Base-by-base conservation (phyloP, 2,329 filamentous ascomycete genomes). In the Amylocarpus encephaloides region DNA sequence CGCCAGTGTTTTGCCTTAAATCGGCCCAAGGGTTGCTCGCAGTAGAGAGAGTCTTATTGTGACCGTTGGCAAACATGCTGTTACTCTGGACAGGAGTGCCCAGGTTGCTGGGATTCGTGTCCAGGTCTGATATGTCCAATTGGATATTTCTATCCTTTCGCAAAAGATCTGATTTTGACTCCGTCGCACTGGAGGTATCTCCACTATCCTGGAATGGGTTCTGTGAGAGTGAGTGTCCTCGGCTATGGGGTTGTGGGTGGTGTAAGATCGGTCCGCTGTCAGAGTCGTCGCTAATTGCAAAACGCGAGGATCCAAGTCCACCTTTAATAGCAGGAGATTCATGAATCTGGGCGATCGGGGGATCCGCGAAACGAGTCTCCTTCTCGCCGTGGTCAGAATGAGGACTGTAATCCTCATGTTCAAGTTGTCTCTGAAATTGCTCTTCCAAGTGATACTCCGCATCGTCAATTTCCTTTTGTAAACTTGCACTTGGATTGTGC, bases 371-470 rank as follows among this genome's bases (percentile, higher is more conserved):
- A 7, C 47, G 45, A 16, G 22, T 49, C 7, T 55, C 54, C 46
- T 59, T 59, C 32, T 57, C 60, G 10, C 52, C 62, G 49, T 66
- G 63, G 26, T 65, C 65, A 29, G 65, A 68, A 52, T 83, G 81
- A 1, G 83, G 84, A 60, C 82, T 87, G 63, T 88, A 85, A 58
- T 88, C 86, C 49, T 86, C 84, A 58, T 90, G 85, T 52, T 91
- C 85, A 43, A 92, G 73, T 62, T 92, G 85, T 48, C 85, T 83
- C 46, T 88, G 82, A 54, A 91, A 82, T 53, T 88, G 83, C 64
- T 90, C 82, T 64, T 91, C 87, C 54, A 93, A 69, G 60, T 92
- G 88, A 63, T 93, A 92, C 61, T 95, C 88, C 4, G 87, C 85
- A 62, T 91, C 86, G 44, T 93, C 85, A 49, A 94, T 85, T 59